Conservation (phyloP, 768 basidiomycete species). For the Lactifluus echinatus region DNA sequence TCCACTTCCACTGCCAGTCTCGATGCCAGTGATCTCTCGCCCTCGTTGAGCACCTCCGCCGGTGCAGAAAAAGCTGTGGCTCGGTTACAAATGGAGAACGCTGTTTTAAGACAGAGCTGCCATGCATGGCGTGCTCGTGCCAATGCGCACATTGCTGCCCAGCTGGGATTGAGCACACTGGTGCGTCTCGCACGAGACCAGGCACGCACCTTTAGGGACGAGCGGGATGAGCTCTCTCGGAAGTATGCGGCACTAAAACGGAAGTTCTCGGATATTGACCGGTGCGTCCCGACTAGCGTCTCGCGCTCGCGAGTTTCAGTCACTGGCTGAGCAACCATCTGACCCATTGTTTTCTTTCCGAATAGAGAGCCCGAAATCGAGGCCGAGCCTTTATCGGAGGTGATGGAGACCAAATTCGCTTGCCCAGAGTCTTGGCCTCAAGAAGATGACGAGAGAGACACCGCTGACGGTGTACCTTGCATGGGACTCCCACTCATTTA, state of each 20-base stretch:
- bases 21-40: neutral
- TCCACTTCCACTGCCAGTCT: neutral
- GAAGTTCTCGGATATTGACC: slow-evolving; percentile 17
- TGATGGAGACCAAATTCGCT: neutral
- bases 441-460: neutral
- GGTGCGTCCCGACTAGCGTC: slow-evolving; percentile 6
- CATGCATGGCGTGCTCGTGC: slow-evolving; percentile 16
- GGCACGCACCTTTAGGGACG: neutral
- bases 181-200: slow-evolving; percentile 5
- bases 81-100: slow-evolving; percentile 14
- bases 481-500: neutral
- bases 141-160: slow-evolving; percentile 7
- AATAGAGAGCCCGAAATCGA: neutral
- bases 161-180: neutral
- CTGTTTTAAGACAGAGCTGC: slow-evolving; percentile 5
- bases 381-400: neutral
- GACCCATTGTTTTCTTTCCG: neutral
- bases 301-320: neutral
- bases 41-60: neutral
- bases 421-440: neutral
- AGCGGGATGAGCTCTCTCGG: slow-evolving; percentile 12
- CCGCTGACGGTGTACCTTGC: neutral
- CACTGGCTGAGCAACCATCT: neutral
- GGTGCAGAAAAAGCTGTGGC: slow-evolving; percentile 1
- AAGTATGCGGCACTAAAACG: slow-evolving; percentile 16